Evolutionary conservation across 768 basidiomycete genomes (phyloP).

Genomic region (Agrocybe pediades): DNA sequence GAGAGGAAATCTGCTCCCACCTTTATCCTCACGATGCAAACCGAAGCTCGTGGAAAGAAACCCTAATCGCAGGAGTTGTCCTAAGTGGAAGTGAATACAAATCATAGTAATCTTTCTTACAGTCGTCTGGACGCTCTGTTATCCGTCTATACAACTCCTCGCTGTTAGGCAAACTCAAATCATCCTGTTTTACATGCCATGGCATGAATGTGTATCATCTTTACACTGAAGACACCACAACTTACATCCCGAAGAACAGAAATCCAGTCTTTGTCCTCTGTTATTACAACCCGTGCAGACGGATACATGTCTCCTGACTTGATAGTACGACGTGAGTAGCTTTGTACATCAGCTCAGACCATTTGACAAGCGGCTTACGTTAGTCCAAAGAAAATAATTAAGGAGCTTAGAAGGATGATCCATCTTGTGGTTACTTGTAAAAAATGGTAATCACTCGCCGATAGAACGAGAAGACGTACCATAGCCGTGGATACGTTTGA

Average conservation of each 20-base stretch:
- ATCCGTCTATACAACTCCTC: background rate
- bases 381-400: background rate
- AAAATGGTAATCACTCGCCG: background rate
- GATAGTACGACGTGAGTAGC: background rate
- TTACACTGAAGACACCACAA: background rate
- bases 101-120: background rate
- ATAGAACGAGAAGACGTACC: background rate
- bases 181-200: no score
- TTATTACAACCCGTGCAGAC: background rate
- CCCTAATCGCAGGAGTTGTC: background rate
- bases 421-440: background rate
- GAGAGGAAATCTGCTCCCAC: no score
- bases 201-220: no score
- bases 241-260: constrained; percentile 1
- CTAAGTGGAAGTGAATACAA: no score
- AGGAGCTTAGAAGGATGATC: background rate
- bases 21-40: no score
- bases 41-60: background rate
- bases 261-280: constrained; percentile 6
- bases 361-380: background rate
- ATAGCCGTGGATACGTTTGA: background rate
- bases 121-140: background rate
- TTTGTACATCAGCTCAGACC: background rate
- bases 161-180: background rate
- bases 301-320: background rate